Evolutionary conservation across 2,329 filamentous ascomycete species (phyloP).

Genomic region (Pleurostoma richardsiae): DNA sequence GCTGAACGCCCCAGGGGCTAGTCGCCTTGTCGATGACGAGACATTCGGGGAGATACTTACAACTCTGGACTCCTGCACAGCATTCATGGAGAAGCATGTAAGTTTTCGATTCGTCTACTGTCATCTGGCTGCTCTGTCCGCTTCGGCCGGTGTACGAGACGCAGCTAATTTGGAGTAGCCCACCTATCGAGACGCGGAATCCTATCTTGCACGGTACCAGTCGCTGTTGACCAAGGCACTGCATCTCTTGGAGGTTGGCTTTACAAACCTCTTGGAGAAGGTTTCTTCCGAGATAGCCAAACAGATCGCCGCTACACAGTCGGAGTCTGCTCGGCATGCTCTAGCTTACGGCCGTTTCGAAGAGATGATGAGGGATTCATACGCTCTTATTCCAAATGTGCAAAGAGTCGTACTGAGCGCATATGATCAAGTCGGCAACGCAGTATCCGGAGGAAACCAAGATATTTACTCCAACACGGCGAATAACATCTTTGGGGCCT

Average conservation of each 20-base stretch:
- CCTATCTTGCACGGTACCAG: conserved; percentile 83
- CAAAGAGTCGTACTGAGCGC: conserved; percentile 45
- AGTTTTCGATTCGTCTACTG: conserved; percentile 20
- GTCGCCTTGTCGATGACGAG: conserved; percentile 75
- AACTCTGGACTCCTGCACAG: conserved; percentile 84
- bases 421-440: conserved; percentile 47
- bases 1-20: conserved; percentile 86
- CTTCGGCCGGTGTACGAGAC: conserved; percentile 7
- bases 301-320: conserved; percentile 50
- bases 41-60: conserved; percentile 85
- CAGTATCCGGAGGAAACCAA: conserved; percentile 34
- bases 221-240: conserved; percentile 67
- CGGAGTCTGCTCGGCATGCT: conserved; percentile 54
- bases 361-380: conserved; percentile 52
- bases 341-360: conserved; percentile 56
- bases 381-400: conserved; percentile 50
- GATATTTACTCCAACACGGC: conserved; percentile 50
- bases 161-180: conserved; percentile 39
- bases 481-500: conserved; percentile 49
- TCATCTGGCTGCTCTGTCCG: not conserved
- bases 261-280: conserved; percentile 45
- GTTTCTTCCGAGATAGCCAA: conserved; percentile 49
- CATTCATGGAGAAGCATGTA: conserved; percentile 86
- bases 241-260: conserved; percentile 55
- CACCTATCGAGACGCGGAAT: conserved; percentile 79